These are phyloP conservation scores for Inga leiocalycina DNA, from an alignment of 306 rosid species.

Conservation along the genomic window DNA sequence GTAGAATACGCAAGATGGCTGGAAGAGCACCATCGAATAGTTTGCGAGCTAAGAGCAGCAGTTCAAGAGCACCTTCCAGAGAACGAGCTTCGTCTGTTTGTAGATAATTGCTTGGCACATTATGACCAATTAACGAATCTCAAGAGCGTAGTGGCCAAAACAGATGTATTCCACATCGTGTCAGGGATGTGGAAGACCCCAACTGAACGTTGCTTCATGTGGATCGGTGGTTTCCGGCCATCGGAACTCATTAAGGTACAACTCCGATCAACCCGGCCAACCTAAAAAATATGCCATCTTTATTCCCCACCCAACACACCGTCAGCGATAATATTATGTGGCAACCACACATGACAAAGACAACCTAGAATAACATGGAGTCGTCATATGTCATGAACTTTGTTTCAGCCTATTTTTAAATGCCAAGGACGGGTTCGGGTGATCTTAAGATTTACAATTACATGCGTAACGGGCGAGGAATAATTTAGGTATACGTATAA, in stretches of 20 bases:
- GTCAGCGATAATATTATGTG: slow-evolving; percentile 18
- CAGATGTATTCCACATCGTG: slow-evolving; percentile 79
- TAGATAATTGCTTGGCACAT: slow-evolving; percentile 75
- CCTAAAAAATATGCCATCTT: slow-evolving; percentile 1
- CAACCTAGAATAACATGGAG: slow-evolving; percentile 4
- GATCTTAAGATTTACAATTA: slow-evolving; percentile 6
- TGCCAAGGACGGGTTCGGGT: background rate
- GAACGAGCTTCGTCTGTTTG: slow-evolving; percentile 73
- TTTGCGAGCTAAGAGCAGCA: slow-evolving; percentile 86
- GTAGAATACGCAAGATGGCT: slow-evolving; percentile 83
- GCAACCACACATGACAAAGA: slow-evolving; percentile 24
- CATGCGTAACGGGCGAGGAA: slow-evolving; percentile 6
- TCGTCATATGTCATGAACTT: background rate
- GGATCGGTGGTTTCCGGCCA: slow-evolving; percentile 94
- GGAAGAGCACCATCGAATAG: slow-evolving; percentile 81
- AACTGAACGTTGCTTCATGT: slow-evolving; percentile 91
- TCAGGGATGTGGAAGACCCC: slow-evolving; percentile 97
- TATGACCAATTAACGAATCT: slow-evolving; percentile 69
- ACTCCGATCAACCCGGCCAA: background rate
- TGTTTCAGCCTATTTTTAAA: background rate
- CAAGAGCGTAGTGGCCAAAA: slow-evolving; percentile 72
- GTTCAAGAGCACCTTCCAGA: slow-evolving; percentile 81
- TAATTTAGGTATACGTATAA: background rate
- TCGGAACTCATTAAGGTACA: slow-evolving; percentile 93
- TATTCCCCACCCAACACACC: background rate